Conservation (phyloP, 2,329 filamentous ascomycete species). For the Pseudogymnoascus sp. region DNA sequence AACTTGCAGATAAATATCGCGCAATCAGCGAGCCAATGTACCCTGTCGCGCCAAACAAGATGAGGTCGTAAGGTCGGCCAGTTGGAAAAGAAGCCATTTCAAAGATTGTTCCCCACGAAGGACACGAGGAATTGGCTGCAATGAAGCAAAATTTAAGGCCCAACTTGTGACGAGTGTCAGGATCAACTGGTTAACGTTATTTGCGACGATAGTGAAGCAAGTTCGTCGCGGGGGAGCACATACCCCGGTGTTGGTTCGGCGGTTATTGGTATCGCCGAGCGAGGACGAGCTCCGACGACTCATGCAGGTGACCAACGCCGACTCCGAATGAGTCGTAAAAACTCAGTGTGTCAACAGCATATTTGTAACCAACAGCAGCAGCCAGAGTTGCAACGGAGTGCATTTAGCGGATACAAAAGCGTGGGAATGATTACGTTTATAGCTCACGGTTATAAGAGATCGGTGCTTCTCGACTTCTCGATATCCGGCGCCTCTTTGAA, state of each 20-base stretch:
- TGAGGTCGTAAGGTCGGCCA: conserved; percentile 48
- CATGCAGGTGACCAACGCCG: neutral
- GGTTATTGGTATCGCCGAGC: neutral
- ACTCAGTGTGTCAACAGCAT: neutral
- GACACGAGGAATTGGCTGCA: neutral
- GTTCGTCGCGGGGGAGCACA: neutral
- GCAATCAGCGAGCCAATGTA: conserved; percentile 76
- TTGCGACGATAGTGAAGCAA: neutral
- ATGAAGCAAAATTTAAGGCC: neutral
- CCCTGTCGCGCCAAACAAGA: conserved; percentile 63
- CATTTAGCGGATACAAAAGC: no score
- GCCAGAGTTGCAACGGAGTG: no score
- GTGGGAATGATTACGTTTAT: no score
- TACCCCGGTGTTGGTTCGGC: neutral
- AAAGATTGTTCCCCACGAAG: neutral
- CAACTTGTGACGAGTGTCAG: neutral
- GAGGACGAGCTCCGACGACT: neutral
- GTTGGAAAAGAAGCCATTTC: conserved; percentile 9
- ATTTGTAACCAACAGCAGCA: no score
- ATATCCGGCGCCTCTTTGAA: no score
- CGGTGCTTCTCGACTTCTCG: no score
- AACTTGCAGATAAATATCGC: conserved; percentile 62
- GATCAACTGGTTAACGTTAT: neutral
- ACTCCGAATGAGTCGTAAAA: neutral
- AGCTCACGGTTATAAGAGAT: no score